Percentiles rank a stretch among this genome's conserved stretches.
phyloP scores from a whole-genome alignment of 2,329 filamentous ascomycete genomes.

The Emmonsiellopsis sp. region DNA sequence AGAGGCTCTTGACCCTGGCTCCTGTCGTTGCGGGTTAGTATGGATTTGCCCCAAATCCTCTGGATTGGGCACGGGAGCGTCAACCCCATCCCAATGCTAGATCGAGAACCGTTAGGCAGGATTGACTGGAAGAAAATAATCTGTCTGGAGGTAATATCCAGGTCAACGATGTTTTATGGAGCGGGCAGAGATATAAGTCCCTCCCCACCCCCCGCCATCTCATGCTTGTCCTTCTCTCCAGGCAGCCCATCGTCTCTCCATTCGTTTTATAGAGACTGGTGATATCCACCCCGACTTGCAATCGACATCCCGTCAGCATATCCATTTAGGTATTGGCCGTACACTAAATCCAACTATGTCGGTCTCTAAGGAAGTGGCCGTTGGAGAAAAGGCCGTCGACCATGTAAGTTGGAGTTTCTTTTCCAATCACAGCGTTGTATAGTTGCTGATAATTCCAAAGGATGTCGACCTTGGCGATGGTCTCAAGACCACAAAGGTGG shows the following conservation, averaged over 20 bases:
- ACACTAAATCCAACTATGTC: background rate
- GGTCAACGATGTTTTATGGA: background rate
- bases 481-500: conserved; percentile 26
- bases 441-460: no score
- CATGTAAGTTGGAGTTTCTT: background rate
- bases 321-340: no score
- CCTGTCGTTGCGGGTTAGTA: background rate
- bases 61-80: background rate
- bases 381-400: background rate
- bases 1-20: background rate
- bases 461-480: no score
- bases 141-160: background rate
- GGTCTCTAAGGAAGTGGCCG: background rate
- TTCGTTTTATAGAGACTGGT: background rate
- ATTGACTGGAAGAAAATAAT: background rate
- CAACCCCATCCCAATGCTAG: background rate
- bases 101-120: background rate
- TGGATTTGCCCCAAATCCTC: background rate
- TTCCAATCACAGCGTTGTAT: no score
- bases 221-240: background rate
- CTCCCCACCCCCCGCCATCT: background rate
- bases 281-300: no score
- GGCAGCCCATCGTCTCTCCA: background rate
- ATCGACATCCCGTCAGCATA: no score
- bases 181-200: background rate